phyloP scores from a whole-genome alignment of 73 alveolate species.

The Tetrahymena malaccensis region DNA sequence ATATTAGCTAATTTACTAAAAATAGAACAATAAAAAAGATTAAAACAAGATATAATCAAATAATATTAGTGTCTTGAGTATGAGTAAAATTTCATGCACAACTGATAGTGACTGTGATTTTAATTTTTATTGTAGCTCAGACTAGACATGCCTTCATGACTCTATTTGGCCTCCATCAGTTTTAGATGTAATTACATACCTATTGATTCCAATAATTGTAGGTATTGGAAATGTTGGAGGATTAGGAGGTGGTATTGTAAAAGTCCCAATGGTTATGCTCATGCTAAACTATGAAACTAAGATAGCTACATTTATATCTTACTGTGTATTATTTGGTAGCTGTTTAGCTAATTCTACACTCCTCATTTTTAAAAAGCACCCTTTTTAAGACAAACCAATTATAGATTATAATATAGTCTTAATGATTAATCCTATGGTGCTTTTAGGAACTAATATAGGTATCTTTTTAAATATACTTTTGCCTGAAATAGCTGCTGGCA shows the following conservation, averaged over 20 bases:
- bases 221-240: slow-evolving; percentile 36
- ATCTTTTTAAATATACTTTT: not conserved
- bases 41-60: not conserved
- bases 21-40: not conserved
- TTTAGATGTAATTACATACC: not conserved
- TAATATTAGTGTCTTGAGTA: not conserved
- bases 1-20: not conserved
- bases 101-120: not conserved
- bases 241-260: slow-evolving; percentile 34
- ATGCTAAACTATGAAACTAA: slow-evolving; percentile 8
- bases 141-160: not conserved
- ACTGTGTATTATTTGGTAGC: slow-evolving; percentile 26
- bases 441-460: slow-evolving; percentile 1
- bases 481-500: not conserved
- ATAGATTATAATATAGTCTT: slow-evolving; percentile 7
- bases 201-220: slow-evolving; percentile 1
- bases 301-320: slow-evolving; percentile 14
- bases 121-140: not conserved
- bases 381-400: not conserved
- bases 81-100: not conserved
- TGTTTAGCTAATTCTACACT: slow-evolving; percentile 10
- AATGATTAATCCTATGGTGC: slow-evolving; percentile 2
- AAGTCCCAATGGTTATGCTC: slow-evolving; percentile 20
- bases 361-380: slow-evolving; percentile 11
- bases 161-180: not conserved